Evolutionary conservation across 345 rosid genomes (phyloP).

Genomic region (Aurinia saxatilis): DNA sequence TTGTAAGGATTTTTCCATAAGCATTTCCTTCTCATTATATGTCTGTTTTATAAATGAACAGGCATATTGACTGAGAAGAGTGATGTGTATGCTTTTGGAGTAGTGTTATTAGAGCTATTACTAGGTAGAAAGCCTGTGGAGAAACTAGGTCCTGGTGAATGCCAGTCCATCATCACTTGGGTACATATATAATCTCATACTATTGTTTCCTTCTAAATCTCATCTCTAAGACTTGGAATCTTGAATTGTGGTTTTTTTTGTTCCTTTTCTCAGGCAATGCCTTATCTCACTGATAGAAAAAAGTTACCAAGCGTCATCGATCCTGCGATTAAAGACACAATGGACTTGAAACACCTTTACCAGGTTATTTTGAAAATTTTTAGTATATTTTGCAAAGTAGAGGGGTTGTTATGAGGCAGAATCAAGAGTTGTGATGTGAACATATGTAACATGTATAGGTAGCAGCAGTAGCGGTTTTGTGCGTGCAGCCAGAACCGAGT

Average conservation of each 20-base stretch:
- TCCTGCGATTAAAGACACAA: conserved; percentile 63
- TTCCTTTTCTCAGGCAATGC: conserved; percentile 84
- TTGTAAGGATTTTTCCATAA: neutral
- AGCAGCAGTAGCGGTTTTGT: conserved; percentile 90
- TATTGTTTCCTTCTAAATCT: neutral
- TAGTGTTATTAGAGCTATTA: conserved; percentile 90
- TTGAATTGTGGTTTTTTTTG: conserved; percentile 8
- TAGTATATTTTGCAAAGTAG: neutral
- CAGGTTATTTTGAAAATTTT: conserved; percentile 51
- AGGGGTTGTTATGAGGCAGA: neutral
- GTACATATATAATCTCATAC: conserved; percentile 29
- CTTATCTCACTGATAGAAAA: conserved; percentile 87
- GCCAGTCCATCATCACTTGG: conserved; percentile 96
- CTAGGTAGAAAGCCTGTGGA: conserved; percentile 83
- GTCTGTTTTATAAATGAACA: conserved; percentile 16
- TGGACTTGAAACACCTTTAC: conserved; percentile 81
- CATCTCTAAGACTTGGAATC: conserved; percentile 9
- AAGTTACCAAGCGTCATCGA: conserved; percentile 80
- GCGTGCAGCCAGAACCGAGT: conserved; percentile 90
- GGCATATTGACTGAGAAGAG: conserved; percentile 94
- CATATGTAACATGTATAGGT: conserved; percentile 42
- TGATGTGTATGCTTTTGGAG: conserved; percentile 93
- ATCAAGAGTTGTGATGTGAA: neutral
- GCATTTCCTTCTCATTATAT: neutral
- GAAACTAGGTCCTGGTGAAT: conserved; percentile 75